Base-by-base conservation (phyloP, 805 yeast genomes). In the Barnettozyma sucrosica region DNA sequence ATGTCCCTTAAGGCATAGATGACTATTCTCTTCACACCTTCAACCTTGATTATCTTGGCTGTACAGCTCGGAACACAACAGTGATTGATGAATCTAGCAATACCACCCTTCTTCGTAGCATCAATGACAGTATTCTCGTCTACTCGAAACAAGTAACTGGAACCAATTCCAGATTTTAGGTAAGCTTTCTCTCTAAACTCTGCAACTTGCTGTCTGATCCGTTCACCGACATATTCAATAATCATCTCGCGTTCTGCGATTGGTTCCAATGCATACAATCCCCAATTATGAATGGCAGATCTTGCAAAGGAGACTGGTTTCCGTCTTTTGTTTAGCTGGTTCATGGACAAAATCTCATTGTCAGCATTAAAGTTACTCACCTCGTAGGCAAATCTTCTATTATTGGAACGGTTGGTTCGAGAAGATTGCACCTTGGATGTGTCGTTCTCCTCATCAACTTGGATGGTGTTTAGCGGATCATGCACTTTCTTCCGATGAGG, bases 231-330 rank as follows among this genome's bases (percentile, higher is more conserved):
- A 58, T 93, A 93, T 66, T 93, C 99, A 50, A 93, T 92, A 59
- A 93, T 89, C 97, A 93, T 92, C 65, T 93, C 99, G 55, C 82
- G 85, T 1, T 93, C 95, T n/a, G 89, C 86, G 61, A 93, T 93
- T 2, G 95, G 95, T 59, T 93, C 98, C 58, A 87, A 69, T 0
- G 99, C 99, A 66, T 89, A 93, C 36, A 93, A 69, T 0, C 99
- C 99, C 99, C 99, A 93, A 61, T 92, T 89, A 65, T 93, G 99
- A 59, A 93, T 93, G 0, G 97, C 95, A 2, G 97, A 89, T 46
- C 98, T 74, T 0, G 97, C 97, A 72, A 90, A 90, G n/a, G 93
- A 84, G 8, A 92, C 97, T 0, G 96, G 96, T 60, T 92, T 92
- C 65, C 85, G 87, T 53, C 97, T 77, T 61, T 88, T 89, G 54